phyloP scores from a whole-genome alignment of 2,329 filamentous ascomycete genomes.

The Cordyceps cateniannulata region DNA sequence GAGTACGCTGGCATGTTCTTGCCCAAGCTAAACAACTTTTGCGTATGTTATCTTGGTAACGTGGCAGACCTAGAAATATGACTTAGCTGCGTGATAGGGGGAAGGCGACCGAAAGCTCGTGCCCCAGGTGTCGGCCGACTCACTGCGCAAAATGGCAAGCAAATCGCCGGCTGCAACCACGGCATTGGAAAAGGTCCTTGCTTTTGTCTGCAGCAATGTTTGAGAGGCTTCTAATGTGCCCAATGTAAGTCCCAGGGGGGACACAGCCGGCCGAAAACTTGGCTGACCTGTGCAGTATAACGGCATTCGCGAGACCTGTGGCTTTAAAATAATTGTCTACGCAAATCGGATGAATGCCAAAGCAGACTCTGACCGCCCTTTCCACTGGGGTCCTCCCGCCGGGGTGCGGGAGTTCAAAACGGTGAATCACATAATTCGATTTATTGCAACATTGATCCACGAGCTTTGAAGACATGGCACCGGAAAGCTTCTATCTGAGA shows the following conservation, averaged over 20 bases:
- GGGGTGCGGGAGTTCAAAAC: neutral
- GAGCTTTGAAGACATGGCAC: neutral
- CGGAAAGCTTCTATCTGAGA: neutral
- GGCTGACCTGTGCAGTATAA: neutral
- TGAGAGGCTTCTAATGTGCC: neutral
- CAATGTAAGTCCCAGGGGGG: neutral
- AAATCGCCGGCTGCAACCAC: neutral
- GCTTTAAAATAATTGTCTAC: neutral
- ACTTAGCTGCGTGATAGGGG: neutral
- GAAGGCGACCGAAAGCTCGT: neutral
- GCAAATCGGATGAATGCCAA: neutral
- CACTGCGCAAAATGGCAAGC: neutral
- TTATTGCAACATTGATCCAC: neutral
- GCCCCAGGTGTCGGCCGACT: neutral
- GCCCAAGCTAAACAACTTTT: neutral
- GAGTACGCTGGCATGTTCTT: neutral
- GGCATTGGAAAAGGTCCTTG: neutral
- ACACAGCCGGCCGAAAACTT: neutral
- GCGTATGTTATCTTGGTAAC: neutral
- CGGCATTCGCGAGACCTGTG: neutral
- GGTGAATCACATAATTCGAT: neutral
- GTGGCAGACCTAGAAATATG: neutral
- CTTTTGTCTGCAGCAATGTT: neutral
- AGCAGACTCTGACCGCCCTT: neutral
- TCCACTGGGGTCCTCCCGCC: neutral